These are phyloP conservation scores for Mikania micrantha DNA, from an alignment of 129 eudicot species.

Conservation along the genomic window DNA sequence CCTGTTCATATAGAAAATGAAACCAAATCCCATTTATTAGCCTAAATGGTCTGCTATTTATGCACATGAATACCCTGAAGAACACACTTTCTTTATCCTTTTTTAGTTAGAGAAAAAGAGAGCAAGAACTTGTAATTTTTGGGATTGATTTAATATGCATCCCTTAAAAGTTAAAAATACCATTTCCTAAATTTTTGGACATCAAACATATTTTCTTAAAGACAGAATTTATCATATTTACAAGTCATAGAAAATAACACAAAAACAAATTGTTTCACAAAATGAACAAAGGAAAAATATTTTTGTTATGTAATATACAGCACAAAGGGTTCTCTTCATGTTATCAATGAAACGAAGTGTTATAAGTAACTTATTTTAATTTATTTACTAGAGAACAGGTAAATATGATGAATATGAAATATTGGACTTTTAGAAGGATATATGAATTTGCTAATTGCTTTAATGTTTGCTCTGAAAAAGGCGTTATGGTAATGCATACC, in stretches of 20 bases:
- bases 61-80: neutral
- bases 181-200: too few relatives aligned
- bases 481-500: too few relatives aligned
- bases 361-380: too few relatives aligned
- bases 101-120: neutral
- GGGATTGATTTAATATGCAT: too few relatives aligned
- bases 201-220: too few relatives aligned
- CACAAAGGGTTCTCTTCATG: neutral
- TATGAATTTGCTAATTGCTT: neutral
- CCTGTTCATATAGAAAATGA: slow-evolving; percentile 42
- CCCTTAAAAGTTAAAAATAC: neutral
- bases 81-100: neutral
- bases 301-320: neutral
- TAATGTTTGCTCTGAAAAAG: neutral
- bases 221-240: neutral
- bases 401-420: too few relatives aligned
- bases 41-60: neutral
- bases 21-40: neutral
- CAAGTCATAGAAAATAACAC: too few relatives aligned
- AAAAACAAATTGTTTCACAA: neutral
- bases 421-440: neutral
- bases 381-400: too few relatives aligned
- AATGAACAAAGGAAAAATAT: neutral
- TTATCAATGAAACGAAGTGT: too few relatives aligned
- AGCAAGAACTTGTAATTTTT: neutral